Conservation (phyloP, 352 stramenopile genomes). For the Phytophthora pini region DNA sequence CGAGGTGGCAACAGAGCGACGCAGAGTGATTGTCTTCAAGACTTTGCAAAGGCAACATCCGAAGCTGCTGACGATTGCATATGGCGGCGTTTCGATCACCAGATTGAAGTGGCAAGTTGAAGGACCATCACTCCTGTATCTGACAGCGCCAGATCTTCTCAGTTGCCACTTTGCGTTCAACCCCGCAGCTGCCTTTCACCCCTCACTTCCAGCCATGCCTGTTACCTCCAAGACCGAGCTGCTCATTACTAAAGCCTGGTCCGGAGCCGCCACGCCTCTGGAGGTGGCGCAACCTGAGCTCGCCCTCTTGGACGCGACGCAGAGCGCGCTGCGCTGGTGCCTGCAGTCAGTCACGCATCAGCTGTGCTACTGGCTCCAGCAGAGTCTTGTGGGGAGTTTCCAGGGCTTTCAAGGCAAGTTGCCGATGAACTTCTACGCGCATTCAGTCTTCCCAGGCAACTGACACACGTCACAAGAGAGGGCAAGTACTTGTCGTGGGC, state of each 20-base stretch:
- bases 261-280: not conserved
- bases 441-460: no score
- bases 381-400: no score
- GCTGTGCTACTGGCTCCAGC: conserved; percentile 9
- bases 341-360: not conserved
- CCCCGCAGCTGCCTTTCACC: not conserved
- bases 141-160: not conserved
- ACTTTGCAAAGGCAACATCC: no score
- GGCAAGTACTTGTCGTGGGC: no score
- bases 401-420: no score
- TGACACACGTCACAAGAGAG: no score
- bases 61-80: no score
- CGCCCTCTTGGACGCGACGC: not conserved
- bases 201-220: not conserved
- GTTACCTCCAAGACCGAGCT: not conserved
- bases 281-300: not conserved
- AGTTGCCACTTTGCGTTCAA: conserved; percentile 4
- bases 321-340: not conserved
- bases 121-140: conserved; percentile 6
- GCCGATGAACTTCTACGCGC: no score
- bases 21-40: not conserved
- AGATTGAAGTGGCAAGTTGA: conserved; percentile 8
- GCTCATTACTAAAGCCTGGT: conserved; percentile 7
- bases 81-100: not conserved
- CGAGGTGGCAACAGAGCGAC: not conserved